Conservation (phyloP, 2,329 filamentous ascomycete species). For the Alternaria triticina region DNA sequence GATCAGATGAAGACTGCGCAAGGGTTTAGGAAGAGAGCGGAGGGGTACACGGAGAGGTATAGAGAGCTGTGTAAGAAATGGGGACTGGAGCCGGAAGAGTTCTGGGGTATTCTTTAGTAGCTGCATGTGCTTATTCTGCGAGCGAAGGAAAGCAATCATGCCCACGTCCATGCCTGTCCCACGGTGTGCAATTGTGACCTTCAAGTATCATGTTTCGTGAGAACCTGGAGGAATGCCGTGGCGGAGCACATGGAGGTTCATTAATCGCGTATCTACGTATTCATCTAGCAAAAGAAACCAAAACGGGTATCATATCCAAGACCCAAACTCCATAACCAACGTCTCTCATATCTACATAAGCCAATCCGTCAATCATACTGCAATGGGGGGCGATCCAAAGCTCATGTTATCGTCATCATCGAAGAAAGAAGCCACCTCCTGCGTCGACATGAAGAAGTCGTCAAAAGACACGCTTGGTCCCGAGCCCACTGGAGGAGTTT, state of each 20-base stretch:
- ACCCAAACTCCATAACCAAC: neutral
- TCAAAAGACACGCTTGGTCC: constrained; percentile 1
- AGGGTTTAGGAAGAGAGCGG: constrained; percentile 42
- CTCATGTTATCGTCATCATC: constrained; percentile 29
- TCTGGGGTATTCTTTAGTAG: constrained; percentile 35
- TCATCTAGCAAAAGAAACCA: neutral
- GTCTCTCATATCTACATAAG: neutral
- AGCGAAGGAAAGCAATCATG: constrained; percentile 3
- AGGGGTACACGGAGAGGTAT: constrained; percentile 44
- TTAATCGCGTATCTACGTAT: neutral
- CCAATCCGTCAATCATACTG: constrained; percentile 13
- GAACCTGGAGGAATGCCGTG: neutral
- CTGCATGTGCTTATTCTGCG: rapidly evolving
- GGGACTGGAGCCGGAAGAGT: constrained; percentile 38
- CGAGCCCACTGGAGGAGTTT: neutral
- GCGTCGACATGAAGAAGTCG: constrained; percentile 34
- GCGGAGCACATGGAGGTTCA: neutral
- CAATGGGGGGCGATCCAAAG: constrained; percentile 30
- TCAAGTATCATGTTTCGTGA: neutral
- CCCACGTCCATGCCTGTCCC: neutral
- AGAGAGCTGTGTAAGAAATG: constrained; percentile 46
- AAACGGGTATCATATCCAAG: constrained; percentile 7
- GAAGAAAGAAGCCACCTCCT: constrained; percentile 36
- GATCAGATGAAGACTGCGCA: constrained; percentile 52
- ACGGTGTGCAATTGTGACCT: neutral